Evolutionary conservation across 2,329 filamentous ascomycete species (phyloP), one percentile per base, ranked within the genome.

Genomic region (Lasiodiplodia citricola): DNA sequence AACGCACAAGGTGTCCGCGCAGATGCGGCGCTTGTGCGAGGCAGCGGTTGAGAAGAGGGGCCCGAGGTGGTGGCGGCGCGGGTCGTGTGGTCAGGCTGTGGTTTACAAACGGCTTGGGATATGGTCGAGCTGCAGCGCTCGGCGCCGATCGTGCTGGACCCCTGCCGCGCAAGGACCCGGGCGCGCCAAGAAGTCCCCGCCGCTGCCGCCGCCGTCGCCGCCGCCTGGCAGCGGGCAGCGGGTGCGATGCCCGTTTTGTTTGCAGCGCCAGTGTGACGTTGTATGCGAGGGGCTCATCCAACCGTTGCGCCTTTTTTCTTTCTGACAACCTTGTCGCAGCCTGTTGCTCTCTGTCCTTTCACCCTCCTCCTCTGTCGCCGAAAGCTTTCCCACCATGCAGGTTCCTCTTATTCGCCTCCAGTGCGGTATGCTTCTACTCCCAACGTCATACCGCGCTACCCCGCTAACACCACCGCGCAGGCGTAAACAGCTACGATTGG

Each of bases 401-500:
- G 88, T 96, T 70, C 94, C 95, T 76, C 84, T 98, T 66, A 87
- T 97, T 79, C 90, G 93, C 74, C 89, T 98, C 73, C 90, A 92
- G 80, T 94, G 92, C 83, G 88, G 88, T 90, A 79, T 38, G 28
- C 23, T 21, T 21, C 6, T 21, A 23, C 25, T 47, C 47, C 31
- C 14, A 62, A 23, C 74, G 13, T 52, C 10, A 21, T 5, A 6
- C 18, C 25, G 6, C 11, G 7, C 67, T 69, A 52, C 74, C 76
- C 73, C 76, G 72, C 71, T 75, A 67, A 73, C 68, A n/a, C 47
- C 44, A 66, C 70, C n/a, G 5, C n/a, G 13, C 71, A 91, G 96
- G 95, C 77, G 93, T 97, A 77, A 98, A 98, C 82, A 97, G 94
- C 81, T 99, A 99, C 80, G 96, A 97, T 84, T 99, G 96, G 96